phyloP scores from a whole-genome alignment of 2,329 filamentous ascomycete genomes.

The Colletotrichum truncatum region DNA sequence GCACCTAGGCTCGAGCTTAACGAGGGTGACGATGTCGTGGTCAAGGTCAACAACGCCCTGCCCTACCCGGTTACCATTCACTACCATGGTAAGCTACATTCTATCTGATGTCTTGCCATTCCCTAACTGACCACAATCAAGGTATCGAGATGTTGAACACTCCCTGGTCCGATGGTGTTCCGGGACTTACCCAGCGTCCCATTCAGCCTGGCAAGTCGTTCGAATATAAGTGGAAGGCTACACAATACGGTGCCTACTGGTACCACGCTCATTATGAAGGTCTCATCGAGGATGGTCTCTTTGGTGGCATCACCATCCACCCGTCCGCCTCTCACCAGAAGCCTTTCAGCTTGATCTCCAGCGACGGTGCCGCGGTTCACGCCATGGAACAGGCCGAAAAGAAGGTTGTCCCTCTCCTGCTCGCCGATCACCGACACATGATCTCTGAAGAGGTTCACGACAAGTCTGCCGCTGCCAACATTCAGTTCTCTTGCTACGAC shows the following conservation, averaged over 20 bases:
- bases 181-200: constrained; percentile 62
- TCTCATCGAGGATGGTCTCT: constrained; percentile 69
- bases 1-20: constrained; percentile 66
- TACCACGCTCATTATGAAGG: constrained; percentile 67
- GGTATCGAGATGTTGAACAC: constrained; percentile 46
- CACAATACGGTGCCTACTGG: constrained; percentile 66
- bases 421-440: constrained; percentile 66
- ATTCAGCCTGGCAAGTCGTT: constrained; percentile 59
- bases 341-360: constrained; percentile 62
- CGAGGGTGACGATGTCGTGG: constrained; percentile 58
- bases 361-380: constrained; percentile 36
- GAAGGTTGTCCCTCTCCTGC: constrained; percentile 55
- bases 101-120: not conserved
- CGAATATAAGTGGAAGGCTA: constrained; percentile 63
- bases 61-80: constrained; percentile 59
- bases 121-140: constrained; percentile 29
- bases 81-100: constrained; percentile 51
- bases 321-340: constrained; percentile 41
- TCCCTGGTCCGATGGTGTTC: constrained; percentile 69
- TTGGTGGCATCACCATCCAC: constrained; percentile 63
- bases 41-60: constrained; percentile 55
- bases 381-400: constrained; percentile 58
- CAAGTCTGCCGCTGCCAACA: constrained; percentile 50
- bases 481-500: constrained; percentile 67
- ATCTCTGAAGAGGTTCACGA: constrained; percentile 58